Conservation (phyloP, 176 grass and related monocot genomes). For the Aegilops sharonensis region DNA sequence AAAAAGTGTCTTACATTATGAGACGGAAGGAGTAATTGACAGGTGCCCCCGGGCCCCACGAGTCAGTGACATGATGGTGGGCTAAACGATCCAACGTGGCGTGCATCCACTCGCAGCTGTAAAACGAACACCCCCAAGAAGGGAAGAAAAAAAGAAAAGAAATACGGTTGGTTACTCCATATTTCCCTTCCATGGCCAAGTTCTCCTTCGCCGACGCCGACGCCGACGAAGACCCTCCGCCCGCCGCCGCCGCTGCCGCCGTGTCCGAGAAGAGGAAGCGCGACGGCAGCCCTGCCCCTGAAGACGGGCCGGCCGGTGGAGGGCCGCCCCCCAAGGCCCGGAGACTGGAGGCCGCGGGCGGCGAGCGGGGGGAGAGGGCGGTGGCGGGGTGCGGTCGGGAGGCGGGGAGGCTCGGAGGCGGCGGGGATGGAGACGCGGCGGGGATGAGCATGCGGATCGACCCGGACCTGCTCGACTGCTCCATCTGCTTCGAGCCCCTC, state of each 20-base stretch:
- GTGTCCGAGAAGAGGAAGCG: constrained; percentile 29
- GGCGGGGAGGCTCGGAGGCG: neutral
- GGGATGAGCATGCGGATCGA: constrained; percentile 61
- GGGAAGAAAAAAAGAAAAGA: neutral
- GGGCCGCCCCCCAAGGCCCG: neutral
- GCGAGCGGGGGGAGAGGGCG: neutral
- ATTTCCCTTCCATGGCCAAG: constrained; percentile 44
- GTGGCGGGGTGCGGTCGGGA: neutral
- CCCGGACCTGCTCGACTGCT: constrained; percentile 67
- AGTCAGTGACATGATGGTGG: no score
- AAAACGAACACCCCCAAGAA: no score
- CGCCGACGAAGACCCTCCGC: constrained; percentile 38
- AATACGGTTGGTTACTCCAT: neutral
- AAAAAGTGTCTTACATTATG: no score
- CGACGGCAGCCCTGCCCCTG: neutral
- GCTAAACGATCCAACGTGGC: no score
- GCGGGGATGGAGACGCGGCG: constrained; percentile 2
- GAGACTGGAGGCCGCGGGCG: neutral
- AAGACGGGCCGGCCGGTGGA: neutral
- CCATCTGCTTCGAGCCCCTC: constrained; percentile 73
- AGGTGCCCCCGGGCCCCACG: no score
- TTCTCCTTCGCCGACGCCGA: constrained; percentile 51
- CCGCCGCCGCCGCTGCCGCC: neutral
- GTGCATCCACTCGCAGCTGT: no score
- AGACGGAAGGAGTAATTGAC: no score